Conservation (phyloP, 352 stramenopile genomes). For the Phytophthora sansomeana region DNA sequence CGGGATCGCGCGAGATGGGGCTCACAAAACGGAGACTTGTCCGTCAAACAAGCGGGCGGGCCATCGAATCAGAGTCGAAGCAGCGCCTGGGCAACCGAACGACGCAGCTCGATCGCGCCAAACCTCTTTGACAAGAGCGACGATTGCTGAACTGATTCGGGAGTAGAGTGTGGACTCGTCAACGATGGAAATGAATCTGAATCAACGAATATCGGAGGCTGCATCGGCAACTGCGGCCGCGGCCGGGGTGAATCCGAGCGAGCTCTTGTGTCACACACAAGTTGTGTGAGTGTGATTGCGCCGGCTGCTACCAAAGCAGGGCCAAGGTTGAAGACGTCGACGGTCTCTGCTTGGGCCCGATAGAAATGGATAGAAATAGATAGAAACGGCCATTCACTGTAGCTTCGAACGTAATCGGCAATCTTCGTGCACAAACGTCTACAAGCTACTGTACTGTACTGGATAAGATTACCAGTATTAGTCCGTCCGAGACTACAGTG, state of each 20-base stretch:
- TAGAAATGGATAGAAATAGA: constrained; percentile 16
- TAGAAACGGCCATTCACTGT: background rate
- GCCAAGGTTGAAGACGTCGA: constrained; percentile 25
- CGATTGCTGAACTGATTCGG: constrained; percentile 30
- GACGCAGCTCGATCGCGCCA: constrained; percentile 2
- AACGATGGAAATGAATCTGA: constrained; percentile 23
- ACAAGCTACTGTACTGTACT: too few species aligned
- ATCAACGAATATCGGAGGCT: constrained; percentile 14
- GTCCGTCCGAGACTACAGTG: too few species aligned
- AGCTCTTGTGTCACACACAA: background rate
- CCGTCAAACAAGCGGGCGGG: background rate
- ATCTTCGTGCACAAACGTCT: too few species aligned
- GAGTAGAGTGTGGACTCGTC: constrained; percentile 2
- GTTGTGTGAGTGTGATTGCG: constrained; percentile 23
- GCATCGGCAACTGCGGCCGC: constrained; percentile 13
- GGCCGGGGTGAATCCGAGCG: constrained; percentile 20
- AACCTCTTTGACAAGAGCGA: constrained; percentile 8
- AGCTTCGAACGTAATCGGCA: background rate
- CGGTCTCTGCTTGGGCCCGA: constrained; percentile 7
- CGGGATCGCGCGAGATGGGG: background rate
- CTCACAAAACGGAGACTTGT: constrained; percentile 1
- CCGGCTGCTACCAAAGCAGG: constrained; percentile 26
- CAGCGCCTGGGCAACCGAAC: constrained; percentile 21
- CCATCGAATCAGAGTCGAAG: background rate
- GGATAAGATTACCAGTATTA: too few species aligned